phyloP scores from a whole-genome alignment of 2,329 filamentous ascomycete genomes.

The Colletotrichum sp. region DNA sequence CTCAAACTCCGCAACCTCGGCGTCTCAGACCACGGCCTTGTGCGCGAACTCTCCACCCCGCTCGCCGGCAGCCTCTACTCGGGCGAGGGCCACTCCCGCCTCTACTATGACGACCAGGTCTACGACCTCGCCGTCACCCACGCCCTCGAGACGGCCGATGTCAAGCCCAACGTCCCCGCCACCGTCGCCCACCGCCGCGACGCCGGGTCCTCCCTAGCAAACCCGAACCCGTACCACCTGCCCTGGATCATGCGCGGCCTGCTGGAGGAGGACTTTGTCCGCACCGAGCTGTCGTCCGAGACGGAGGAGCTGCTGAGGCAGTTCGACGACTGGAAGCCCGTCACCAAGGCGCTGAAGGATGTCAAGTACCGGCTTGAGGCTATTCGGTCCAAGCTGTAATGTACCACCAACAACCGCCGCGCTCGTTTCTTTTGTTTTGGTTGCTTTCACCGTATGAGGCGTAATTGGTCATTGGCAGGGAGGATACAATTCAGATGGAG shows the following conservation, averaged over 20 bases:
- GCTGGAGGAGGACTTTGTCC: constrained; percentile 90
- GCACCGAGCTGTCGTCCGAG: constrained; percentile 78
- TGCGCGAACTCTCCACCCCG: constrained; percentile 86
- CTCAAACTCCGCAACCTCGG: constrained; percentile 94
- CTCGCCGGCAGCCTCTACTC: constrained; percentile 90
- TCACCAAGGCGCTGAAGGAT: constrained; percentile 90
- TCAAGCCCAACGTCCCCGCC: constrained; percentile 37
- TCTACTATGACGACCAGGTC: constrained; percentile 88
- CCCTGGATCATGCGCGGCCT: constrained; percentile 96
- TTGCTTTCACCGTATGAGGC: neutral
- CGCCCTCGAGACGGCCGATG: constrained; percentile 72
- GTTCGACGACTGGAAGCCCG: constrained; percentile 94
- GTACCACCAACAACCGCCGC: too few species aligned
- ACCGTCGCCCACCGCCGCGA: constrained; percentile 22
- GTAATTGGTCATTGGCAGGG: neutral
- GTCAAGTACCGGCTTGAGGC: constrained; percentile 94
- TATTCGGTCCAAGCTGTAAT: constrained; percentile 79
- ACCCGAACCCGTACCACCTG: constrained; percentile 85
- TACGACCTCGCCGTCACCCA: constrained; percentile 81
- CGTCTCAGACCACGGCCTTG: constrained; percentile 88
- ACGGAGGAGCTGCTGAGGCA: constrained; percentile 80
- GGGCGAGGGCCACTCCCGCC: constrained; percentile 89
- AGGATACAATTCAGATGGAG: neutral
- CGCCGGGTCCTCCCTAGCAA: constrained; percentile 38
- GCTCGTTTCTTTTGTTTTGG: neutral